Evolutionary conservation across 2,329 filamentous ascomycete species (phyloP).

Genomic region (Aspergillus floridensis): DNA sequence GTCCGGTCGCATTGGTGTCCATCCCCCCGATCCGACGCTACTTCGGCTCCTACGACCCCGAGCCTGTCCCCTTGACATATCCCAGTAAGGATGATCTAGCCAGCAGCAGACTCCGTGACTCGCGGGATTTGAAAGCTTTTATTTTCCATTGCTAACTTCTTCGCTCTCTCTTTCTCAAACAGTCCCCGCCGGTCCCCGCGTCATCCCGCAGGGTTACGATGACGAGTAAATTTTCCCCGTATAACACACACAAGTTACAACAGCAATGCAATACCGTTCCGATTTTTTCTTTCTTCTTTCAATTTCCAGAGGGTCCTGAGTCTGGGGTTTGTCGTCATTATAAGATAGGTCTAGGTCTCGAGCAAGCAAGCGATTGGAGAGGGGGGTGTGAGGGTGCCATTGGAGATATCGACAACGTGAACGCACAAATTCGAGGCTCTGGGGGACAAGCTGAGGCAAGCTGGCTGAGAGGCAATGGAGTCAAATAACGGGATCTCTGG

Average conservation of each 20-base stretch:
- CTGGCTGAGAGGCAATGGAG: neutral
- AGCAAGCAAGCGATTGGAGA: neutral
- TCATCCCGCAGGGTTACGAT: slow-evolving; percentile 48
- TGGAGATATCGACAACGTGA: neutral
- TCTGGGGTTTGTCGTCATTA: neutral
- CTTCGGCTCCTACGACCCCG: slow-evolving; percentile 71
- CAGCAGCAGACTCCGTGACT: no score
- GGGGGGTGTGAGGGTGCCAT: neutral
- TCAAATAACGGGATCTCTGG: neutral
- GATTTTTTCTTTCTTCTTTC: neutral
- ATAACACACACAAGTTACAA: neutral
- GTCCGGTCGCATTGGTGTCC: slow-evolving; percentile 67
- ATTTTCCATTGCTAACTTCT: neutral
- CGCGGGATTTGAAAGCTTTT: no score
- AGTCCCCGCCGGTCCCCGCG: slow-evolving; percentile 49
- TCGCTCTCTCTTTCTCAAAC: neutral
- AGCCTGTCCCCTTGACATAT: slow-evolving; percentile 82
- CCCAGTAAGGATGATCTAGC: slow-evolving; percentile 67
- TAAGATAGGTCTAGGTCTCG: neutral
- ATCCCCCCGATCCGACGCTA: slow-evolving; percentile 71
- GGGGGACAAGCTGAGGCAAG: neutral
- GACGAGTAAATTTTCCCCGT: slow-evolving; percentile 34
- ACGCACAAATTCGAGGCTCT: neutral
- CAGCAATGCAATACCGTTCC: neutral
- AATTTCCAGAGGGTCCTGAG: neutral